phyloP scores from a whole-genome alignment of 306 rosid species.

The Alnus glutinosa region DNA sequence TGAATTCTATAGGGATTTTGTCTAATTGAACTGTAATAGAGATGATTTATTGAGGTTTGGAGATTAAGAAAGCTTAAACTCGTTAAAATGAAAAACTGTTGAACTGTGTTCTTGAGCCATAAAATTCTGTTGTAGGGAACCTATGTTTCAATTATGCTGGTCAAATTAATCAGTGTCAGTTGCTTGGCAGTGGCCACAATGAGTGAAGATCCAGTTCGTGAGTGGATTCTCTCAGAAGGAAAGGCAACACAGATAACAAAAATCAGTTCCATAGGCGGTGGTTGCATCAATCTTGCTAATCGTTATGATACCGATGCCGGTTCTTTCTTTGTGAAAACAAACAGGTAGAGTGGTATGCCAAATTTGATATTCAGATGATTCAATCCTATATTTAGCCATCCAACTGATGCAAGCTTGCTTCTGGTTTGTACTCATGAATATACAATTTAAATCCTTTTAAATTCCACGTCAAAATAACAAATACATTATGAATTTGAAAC shows the following conservation, averaged over 20 bases:
- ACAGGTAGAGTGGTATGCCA: slow-evolving; percentile 52
- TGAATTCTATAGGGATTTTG: not conserved
- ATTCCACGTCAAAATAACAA: slow-evolving; percentile 1
- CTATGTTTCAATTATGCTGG: not conserved
- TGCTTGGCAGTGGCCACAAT: slow-evolving; percentile 58
- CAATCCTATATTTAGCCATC: not conserved
- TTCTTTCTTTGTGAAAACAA: slow-evolving; percentile 91
- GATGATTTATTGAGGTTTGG: not conserved
- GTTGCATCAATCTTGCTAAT: slow-evolving; percentile 80
- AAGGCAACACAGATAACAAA: slow-evolving; percentile 71
- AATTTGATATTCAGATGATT: slow-evolving; percentile 16
- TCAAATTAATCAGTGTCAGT: slow-evolving; percentile 15
- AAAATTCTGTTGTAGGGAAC: not conserved
- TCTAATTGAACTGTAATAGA: not conserved
- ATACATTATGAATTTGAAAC: slow-evolving; percentile 28
- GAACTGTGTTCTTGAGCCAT: not conserved
- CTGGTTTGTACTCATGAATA: not conserved
- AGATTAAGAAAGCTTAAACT: not conserved
- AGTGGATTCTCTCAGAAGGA: slow-evolving; percentile 88
- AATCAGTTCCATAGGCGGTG: slow-evolving; percentile 86
- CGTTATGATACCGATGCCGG: slow-evolving; percentile 82
- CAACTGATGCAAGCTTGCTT: slow-evolving; percentile 2
- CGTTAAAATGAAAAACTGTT: not conserved
- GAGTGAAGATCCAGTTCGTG: slow-evolving; percentile 79
- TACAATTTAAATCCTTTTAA: not conserved